phyloP scores from a whole-genome alignment of 768 basidiomycete genomes.

The Suillus alpinus region DNA sequence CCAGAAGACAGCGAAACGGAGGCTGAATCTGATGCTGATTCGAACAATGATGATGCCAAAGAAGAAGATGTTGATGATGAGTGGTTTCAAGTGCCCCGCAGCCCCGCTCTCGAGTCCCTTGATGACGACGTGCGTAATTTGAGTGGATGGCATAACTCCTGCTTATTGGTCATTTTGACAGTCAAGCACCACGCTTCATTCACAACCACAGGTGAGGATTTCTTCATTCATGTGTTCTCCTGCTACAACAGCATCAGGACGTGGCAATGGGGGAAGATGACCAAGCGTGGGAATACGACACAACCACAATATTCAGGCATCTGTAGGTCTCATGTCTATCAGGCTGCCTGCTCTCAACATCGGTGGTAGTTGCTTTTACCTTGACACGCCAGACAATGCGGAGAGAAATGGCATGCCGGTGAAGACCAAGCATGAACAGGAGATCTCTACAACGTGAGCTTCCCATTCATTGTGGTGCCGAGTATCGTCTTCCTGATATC shows the following conservation, averaged over 20 bases:
- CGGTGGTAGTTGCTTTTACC: constrained; percentile 73
- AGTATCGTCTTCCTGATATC: neutral
- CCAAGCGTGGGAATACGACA: constrained; percentile 76
- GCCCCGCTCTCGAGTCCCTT: neutral
- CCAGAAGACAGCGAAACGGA: constrained; percentile 41
- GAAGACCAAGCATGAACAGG: constrained; percentile 49
- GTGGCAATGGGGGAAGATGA: constrained; percentile 71
- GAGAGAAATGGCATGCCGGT: constrained; percentile 57
- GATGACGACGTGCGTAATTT: constrained; percentile 3
- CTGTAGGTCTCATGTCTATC: constrained; percentile 48
- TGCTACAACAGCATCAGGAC: constrained; percentile 20
- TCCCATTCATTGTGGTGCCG: neutral
- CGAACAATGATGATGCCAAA: constrained; percentile 58
- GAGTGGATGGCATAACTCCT: neutral
- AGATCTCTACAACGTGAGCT: constrained; percentile 54
- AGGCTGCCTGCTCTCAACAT: neutral
- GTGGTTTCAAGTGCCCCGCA: constrained; percentile 29
- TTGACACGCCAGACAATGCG: constrained; percentile 81
- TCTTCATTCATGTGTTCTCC: neutral
- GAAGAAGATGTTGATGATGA: constrained; percentile 37
- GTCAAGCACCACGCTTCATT: neutral
- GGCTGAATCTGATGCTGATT: constrained; percentile 65
- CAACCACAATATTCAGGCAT: constrained; percentile 76
- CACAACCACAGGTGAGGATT: constrained; percentile 8
- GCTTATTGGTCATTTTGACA: neutral